Percentiles rank a stretch among this genome's conserved stretches.
phyloP scores from a whole-genome alignment of 257 asterid genomes.

The Gentiana straminea region DNA sequence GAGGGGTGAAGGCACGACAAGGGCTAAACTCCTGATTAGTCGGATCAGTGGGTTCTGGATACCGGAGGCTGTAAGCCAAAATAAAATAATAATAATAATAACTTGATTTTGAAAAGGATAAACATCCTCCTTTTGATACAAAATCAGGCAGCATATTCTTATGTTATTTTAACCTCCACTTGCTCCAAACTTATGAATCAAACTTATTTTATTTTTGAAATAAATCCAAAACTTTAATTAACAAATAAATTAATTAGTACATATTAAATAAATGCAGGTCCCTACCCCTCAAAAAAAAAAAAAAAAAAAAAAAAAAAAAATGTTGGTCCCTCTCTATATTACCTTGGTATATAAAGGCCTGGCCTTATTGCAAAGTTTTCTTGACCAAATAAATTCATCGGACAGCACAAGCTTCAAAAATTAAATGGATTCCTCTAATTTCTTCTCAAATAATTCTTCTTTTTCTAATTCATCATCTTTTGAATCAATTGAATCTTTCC shows the following conservation, averaged over 20 bases:
- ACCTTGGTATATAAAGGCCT: slow-evolving; percentile 15
- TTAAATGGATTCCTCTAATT: slow-evolving; percentile 24
- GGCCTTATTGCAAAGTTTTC: slow-evolving; percentile 5
- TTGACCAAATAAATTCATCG: background rate
- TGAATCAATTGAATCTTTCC: slow-evolving; percentile 15
- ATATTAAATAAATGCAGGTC: no score
- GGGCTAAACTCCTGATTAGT: no score
- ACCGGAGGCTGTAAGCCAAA: no score
- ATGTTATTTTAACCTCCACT: slow-evolving; percentile 4
- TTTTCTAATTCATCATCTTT: slow-evolving; percentile 24
- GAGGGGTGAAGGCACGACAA: no score
- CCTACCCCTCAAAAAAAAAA: no score
- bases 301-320: background rate
- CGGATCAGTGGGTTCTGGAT: no score
- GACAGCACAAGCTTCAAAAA: background rate
- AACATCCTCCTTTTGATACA: slow-evolving; percentile 21
- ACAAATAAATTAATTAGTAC: no score
- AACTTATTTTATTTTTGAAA: background rate
- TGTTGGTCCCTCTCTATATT: background rate
- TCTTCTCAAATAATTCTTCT: slow-evolving; percentile 17
- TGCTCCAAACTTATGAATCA: background rate
- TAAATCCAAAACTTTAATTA: no score
- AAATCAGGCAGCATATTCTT: slow-evolving; percentile 16
- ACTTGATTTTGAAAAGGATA: slow-evolving; percentile 2
- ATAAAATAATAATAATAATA: background rate